A percentile compares a stretch with the other conserved stretches of the same genome.
Conservation (phyloP, 2,329 filamentous ascomycete genomes). For the Calonectria naviculata region DNA sequence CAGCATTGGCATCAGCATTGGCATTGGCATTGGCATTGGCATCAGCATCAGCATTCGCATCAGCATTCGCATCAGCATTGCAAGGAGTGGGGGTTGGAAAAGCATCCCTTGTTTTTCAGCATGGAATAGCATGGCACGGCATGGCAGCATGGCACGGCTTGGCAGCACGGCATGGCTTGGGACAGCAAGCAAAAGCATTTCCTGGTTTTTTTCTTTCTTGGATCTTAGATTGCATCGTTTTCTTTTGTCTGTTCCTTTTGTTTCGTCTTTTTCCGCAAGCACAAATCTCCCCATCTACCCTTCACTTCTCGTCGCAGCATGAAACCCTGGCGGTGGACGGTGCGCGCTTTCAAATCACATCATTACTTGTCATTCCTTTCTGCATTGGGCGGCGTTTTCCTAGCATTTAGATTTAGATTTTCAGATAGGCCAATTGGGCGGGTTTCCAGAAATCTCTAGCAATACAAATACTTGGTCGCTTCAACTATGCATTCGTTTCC, state of each 20-base stretch:
- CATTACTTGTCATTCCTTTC: constrained; percentile 16
- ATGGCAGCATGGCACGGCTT: constrained; percentile 13
- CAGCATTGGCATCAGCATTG: constrained; percentile 19
- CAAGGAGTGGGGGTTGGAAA: constrained; percentile 26
- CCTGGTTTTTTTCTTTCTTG: not conserved
- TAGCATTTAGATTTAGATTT: constrained; percentile 19
- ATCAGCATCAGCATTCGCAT: not conserved
- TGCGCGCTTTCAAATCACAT: constrained; percentile 9
- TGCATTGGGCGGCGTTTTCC: constrained; percentile 31
- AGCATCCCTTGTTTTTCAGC: constrained; percentile 13
- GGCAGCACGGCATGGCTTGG: constrained; percentile 16
- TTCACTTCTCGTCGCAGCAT: constrained; percentile 22
- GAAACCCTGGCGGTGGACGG: constrained; percentile 28
- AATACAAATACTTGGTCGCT: constrained; percentile 9
- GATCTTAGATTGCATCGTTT: not conserved
- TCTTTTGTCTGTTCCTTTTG: not conserved
- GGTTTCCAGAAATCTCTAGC: constrained; percentile 7
- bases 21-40: not conserved
- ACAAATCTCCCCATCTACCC: not conserved
- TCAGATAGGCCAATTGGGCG: constrained; percentile 1
- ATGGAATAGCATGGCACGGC: constrained; percentile 14
- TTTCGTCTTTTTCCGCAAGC: constrained; percentile 10
- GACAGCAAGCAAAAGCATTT: constrained; percentile 4
- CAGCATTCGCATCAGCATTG: constrained; percentile 15
- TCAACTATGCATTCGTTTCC: not conserved